Conservation (phyloP, 768 basidiomycete genomes). For the Boletus sp. region DNA sequence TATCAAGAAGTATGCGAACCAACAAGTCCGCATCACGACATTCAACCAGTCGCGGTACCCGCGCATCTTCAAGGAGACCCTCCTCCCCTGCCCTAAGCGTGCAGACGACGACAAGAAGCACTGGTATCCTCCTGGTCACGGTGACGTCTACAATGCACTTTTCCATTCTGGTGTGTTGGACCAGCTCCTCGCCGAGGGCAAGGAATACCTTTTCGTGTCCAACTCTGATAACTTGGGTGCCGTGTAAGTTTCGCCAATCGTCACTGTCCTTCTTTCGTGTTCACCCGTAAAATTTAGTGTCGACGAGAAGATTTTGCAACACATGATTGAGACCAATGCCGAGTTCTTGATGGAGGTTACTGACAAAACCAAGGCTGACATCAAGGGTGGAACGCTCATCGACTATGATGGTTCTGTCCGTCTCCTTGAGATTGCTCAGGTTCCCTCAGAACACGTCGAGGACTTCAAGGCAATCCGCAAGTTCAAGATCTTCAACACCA, state of each 20-base stretch:
- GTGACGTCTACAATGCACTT: conserved; percentile 71
- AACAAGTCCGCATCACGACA: conserved; percentile 68
- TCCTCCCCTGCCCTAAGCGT: conserved; percentile 59
- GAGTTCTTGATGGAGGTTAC: conserved; percentile 79
- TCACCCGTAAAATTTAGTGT: conserved; percentile 40
- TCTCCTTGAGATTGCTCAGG: conserved; percentile 76
- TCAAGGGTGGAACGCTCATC: conserved; percentile 71
- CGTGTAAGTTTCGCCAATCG: conserved; percentile 37
- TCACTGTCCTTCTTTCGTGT: not conserved
- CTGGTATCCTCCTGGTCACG: conserved; percentile 80
- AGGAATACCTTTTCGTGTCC: conserved; percentile 77
- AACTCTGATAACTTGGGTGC: conserved; percentile 78
- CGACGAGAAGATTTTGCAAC: conserved; percentile 62
- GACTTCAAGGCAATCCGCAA: conserved; percentile 75
- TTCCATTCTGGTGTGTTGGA: conserved; percentile 73
- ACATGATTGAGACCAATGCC: conserved; percentile 62
- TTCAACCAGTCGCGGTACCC: conserved; percentile 78
- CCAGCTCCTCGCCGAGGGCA: conserved; percentile 65
- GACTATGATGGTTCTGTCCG: conserved; percentile 67
- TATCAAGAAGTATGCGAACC: conserved; percentile 79
- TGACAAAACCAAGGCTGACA: conserved; percentile 81
- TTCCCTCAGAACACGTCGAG: conserved; percentile 68
- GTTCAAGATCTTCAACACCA: conserved; percentile 82
- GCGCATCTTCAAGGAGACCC: conserved; percentile 66
- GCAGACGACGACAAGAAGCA: conserved; percentile 61